Conservation (phyloP, 106 monocot species). For the Dactylorhiza incarnata region DNA sequence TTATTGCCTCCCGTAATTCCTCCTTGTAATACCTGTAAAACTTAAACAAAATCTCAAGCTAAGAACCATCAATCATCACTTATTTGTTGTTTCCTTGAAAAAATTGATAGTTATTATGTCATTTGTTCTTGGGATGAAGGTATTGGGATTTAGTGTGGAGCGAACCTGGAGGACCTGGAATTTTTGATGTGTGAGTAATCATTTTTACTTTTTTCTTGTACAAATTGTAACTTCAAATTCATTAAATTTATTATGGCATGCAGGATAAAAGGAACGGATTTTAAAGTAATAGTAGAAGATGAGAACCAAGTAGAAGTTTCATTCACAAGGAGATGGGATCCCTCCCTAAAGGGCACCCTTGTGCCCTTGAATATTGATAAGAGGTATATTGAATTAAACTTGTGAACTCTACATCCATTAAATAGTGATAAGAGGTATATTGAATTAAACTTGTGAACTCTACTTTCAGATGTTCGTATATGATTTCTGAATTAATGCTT, state of each 20-base stretch:
- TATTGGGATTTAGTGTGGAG: conserved; percentile 83
- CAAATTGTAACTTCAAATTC: background rate
- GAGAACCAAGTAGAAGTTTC: conserved; percentile 73
- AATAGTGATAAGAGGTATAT: conserved; percentile 72
- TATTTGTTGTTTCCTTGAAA: background rate
- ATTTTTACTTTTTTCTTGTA: conserved; percentile 2
- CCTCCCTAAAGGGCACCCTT: conserved; percentile 36
- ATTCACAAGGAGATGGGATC: conserved; percentile 64
- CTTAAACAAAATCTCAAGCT: too few relatives aligned
- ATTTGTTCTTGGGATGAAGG: conserved; percentile 15
- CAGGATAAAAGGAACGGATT: conserved; percentile 64
- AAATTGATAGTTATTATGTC: background rate
- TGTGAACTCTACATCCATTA: conserved; percentile 6
- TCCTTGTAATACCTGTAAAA: too few relatives aligned
- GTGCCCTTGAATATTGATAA: conserved; percentile 81
- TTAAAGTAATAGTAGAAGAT: conserved; percentile 39
- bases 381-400: conserved; percentile 23
- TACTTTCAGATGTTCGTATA: background rate
- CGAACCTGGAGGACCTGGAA: conserved; percentile 35
- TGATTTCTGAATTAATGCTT: conserved; percentile 1
- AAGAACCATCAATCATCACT: too few relatives aligned
- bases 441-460: background rate
- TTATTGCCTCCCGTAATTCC: too few relatives aligned
- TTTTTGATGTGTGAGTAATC: conserved; percentile 62
- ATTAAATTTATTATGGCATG: background rate